Evolutionary conservation across 2,329 filamentous ascomycete species (phyloP).

Genomic region (Coleophoma eucalyptorum): DNA sequence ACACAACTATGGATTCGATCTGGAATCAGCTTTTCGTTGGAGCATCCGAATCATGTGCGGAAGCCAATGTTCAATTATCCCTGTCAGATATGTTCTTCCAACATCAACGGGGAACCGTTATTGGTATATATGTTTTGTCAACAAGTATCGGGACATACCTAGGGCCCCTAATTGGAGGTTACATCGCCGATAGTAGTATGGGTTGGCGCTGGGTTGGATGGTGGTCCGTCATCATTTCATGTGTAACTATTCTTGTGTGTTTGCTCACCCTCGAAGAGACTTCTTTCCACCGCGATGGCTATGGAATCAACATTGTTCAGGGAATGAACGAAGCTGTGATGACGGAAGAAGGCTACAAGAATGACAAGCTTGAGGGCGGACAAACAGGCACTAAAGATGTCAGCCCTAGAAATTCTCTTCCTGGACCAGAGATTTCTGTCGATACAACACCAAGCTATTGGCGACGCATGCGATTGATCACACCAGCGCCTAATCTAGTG

Average conservation of each 20-base stretch:
- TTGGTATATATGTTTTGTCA: constrained; percentile 51
- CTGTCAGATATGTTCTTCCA: constrained; percentile 55
- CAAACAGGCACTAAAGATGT: constrained; percentile 7
- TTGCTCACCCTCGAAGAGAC: constrained; percentile 52
- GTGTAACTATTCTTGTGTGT: constrained; percentile 40
- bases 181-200: constrained; percentile 41
- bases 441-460: constrained; percentile 37
- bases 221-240: constrained; percentile 45
- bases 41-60: constrained; percentile 51
- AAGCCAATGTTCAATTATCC: constrained; percentile 53
- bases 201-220: constrained; percentile 55
- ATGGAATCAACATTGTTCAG: constrained; percentile 25
- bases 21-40: constrained; percentile 55
- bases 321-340: constrained; percentile 11
- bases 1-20: constrained; percentile 40
- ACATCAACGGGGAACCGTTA: constrained; percentile 49
- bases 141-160: constrained; percentile 53
- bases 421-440: constrained; percentile 1
- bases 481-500: constrained; percentile 47
- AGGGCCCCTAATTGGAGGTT: constrained; percentile 48
- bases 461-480: constrained; percentile 52
- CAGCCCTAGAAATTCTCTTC: background rate
- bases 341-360: background rate
- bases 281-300: constrained; percentile 38
- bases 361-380: background rate